Evolutionary conservation across 2,329 filamentous ascomycete genomes (phyloP).

Genomic region (Thyridium curvatum): DNA sequence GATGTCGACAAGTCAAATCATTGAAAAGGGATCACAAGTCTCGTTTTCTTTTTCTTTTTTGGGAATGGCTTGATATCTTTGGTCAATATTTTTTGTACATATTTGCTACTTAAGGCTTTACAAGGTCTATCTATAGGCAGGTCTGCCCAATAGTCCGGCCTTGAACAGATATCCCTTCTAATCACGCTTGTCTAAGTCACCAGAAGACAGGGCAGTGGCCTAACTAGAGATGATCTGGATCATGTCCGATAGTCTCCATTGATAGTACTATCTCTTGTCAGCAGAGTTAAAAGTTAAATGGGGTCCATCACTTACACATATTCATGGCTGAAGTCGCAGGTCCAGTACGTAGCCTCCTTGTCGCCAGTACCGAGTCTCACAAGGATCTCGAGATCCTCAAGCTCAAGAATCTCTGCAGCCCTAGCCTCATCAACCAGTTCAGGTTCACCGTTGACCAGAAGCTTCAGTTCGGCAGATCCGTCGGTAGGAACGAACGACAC

Average conservation of each 20-base stretch:
- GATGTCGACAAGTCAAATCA: too few species aligned
- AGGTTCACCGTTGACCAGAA: slow-evolving; percentile 74
- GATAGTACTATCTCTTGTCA: slow-evolving; percentile 19
- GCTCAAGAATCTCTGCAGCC: slow-evolving; percentile 70
- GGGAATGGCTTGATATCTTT: too few species aligned
- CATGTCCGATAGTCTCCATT: slow-evolving; percentile 64
- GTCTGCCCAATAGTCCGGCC: too few species aligned
- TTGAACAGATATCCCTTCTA: too few species aligned
- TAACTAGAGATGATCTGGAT: neutral
- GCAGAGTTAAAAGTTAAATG: slow-evolving; percentile 2
- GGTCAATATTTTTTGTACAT: too few species aligned
- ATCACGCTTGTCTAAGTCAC: too few species aligned
- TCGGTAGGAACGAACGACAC: slow-evolving; percentile 76
- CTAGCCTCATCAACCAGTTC: slow-evolving; percentile 71
- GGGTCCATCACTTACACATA: slow-evolving; percentile 41
- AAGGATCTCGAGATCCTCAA: slow-evolving; percentile 73
- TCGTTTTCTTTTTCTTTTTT: too few species aligned
- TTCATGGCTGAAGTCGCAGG: slow-evolving; percentile 82
- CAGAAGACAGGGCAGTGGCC: too few species aligned
- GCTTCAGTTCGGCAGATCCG: slow-evolving; percentile 68
- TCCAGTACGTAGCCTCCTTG: slow-evolving; percentile 71
- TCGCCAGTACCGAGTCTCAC: slow-evolving; percentile 65
- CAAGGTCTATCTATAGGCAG: too few species aligned
- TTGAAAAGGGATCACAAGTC: too few species aligned
- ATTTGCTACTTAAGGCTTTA: too few species aligned